These are phyloP conservation scores for Rhinocladiella mackenziei DNA, from an alignment of 2,329 filamentous ascomycete species.

Conservation along the genomic window DNA sequence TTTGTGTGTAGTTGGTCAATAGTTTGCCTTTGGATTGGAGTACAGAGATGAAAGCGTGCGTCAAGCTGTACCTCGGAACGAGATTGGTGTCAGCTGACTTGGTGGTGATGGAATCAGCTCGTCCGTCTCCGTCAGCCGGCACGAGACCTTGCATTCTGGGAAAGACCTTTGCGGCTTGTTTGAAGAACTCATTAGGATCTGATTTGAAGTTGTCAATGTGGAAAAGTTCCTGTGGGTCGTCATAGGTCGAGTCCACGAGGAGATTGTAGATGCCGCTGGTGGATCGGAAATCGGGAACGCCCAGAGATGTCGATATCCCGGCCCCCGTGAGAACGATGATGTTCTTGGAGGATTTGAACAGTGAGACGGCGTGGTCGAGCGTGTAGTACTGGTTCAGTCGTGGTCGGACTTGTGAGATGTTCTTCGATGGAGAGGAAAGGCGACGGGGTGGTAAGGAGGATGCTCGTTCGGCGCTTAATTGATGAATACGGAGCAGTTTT, in stretches of 20 bases:
- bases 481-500: slow-evolving; percentile 17
- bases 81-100: not conserved
- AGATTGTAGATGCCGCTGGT: slow-evolving; percentile 60
- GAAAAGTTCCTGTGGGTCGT: slow-evolving; percentile 91
- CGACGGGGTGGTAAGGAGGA: slow-evolving; percentile 19
- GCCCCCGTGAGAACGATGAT: slow-evolving; percentile 93
- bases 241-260: slow-evolving; percentile 68
- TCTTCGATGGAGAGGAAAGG: slow-evolving; percentile 16
- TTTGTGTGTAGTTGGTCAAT: slow-evolving; percentile 96
- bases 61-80: slow-evolving; percentile 73
- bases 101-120: slow-evolving; percentile 2
- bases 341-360: slow-evolving; percentile 71
- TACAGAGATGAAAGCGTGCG: slow-evolving; percentile 87
- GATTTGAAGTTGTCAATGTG: slow-evolving; percentile 82
- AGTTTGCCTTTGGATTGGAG: slow-evolving; percentile 85
- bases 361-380: slow-evolving; percentile 76
- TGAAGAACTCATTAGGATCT: slow-evolving; percentile 83
- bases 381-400: slow-evolving; percentile 64
- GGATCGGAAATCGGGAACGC: slow-evolving; percentile 94
- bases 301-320: slow-evolving; percentile 92
- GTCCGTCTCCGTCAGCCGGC: slow-evolving; percentile 4
- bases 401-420: slow-evolving; percentile 19
- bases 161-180: slow-evolving; percentile 64
- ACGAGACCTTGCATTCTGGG: slow-evolving; percentile 50
- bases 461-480: slow-evolving; percentile 16